These are phyloP conservation scores for Cyberlindnera misumaiensis DNA, from an alignment of 805 yeast genomes.

Conservation along the genomic window DNA sequence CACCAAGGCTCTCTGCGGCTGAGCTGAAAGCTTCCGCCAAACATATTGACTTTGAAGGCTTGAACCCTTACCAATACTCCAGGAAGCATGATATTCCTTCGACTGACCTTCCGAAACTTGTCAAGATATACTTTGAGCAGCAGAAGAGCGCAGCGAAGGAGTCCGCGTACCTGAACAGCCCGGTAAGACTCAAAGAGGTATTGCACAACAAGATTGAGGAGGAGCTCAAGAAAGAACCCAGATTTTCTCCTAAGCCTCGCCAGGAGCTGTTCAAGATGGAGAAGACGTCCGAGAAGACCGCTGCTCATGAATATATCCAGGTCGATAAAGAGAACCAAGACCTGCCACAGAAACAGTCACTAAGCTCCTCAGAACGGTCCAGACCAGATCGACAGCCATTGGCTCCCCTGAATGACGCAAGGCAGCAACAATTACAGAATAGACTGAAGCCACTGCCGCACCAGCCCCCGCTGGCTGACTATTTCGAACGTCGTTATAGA, in stretches of 20 bases:
- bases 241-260: slow-evolving; percentile 12
- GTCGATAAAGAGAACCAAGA: slow-evolving; percentile 13
- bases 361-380: slow-evolving; percentile 7
- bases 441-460: slow-evolving; percentile 4
- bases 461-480: slow-evolving; percentile 3
- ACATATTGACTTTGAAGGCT: slow-evolving; percentile 27
- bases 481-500: slow-evolving; percentile 14
- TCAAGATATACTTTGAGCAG: slow-evolving; percentile 30
- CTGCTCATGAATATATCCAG: slow-evolving; percentile 3
- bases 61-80: slow-evolving; percentile 35
- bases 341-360: not conserved
- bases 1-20: not conserved
- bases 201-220: slow-evolving; percentile 18
- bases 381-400: slow-evolving; percentile 14
- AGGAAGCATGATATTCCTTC: slow-evolving; percentile 31
- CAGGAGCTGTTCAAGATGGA: slow-evolving; percentile 8
- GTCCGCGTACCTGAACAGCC: slow-evolving; percentile 17
- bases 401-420: slow-evolving; percentile 11
- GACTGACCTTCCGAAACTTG: slow-evolving; percentile 29
- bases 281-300: not conserved
- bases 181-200: slow-evolving; percentile 18
- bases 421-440: slow-evolving; percentile 7
- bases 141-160: slow-evolving; percentile 29
- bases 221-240: slow-evolving; percentile 21
- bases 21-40: not conserved